A percentile compares a stretch with the other conserved stretches of the same genome.
Evolutionary conservation across 1,284 basidiomycete genomes (phyloP).

Genomic region (Tilletia setariae): DNA sequence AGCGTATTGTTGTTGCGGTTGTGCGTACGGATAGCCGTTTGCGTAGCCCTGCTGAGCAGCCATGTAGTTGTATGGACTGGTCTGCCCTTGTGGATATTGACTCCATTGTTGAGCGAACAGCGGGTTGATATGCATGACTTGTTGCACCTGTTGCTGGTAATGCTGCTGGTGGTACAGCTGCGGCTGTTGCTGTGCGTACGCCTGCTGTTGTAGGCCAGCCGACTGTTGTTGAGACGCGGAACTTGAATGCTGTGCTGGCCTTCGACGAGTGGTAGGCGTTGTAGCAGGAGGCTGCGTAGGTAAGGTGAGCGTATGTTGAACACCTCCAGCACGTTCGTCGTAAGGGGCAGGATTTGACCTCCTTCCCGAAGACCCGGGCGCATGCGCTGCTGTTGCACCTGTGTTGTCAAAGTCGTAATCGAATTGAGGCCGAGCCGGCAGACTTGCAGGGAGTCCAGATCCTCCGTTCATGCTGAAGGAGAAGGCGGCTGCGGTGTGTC

Average conservation of each 20-base stretch:
- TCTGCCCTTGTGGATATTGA: too few relatives aligned
- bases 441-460: not conserved
- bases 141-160: too few relatives aligned
- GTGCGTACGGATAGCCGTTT: too few relatives aligned
- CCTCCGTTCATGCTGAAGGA: not conserved
- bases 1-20: too few relatives aligned
- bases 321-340: constrained; percentile 4
- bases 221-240: not conserved
- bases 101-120: not conserved
- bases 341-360: constrained; percentile 6
- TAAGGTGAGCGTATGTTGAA: not conserved
- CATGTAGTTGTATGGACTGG: too few relatives aligned
- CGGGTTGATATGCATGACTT: not conserved
- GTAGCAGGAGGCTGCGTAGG: not conserved
- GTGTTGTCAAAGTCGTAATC: constrained; percentile 4
- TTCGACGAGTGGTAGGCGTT: not conserved
- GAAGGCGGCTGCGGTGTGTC: not conserved
- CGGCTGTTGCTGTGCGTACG: not conserved
- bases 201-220: not conserved
- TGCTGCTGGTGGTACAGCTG: not conserved
- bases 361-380: not conserved
- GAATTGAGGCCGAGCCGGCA: constrained; percentile 5
- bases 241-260: not conserved
- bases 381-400: not conserved
- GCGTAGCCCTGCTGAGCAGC: too few relatives aligned